These are phyloP conservation scores for Pseudopyricularia javanii DNA, from an alignment of 2,329 filamentous ascomycete species.

Conservation along the genomic window DNA sequence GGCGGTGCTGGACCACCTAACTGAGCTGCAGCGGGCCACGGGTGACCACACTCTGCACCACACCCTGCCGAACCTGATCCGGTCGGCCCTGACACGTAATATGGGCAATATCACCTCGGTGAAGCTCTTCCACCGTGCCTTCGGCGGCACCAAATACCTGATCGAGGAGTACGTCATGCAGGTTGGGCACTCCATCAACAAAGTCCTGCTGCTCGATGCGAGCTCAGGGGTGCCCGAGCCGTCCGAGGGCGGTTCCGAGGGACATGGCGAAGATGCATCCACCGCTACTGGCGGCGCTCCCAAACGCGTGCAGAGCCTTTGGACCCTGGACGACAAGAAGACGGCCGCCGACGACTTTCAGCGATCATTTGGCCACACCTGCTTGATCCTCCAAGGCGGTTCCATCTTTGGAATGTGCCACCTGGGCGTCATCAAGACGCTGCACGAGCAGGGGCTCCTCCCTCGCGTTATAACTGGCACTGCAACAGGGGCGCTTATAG, in stretches of 20 bases:
- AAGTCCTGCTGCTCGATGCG: slow-evolving; percentile 40
- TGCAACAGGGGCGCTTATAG: slow-evolving; percentile 80
- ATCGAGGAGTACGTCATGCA: slow-evolving; percentile 87
- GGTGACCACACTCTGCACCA: slow-evolving; percentile 28
- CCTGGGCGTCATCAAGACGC: slow-evolving; percentile 76
- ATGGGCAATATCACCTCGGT: slow-evolving; percentile 81
- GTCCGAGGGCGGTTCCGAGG: neutral
- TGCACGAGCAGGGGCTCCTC: slow-evolving; percentile 68
- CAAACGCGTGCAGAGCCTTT: neutral
- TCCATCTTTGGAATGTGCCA: slow-evolving; percentile 88
- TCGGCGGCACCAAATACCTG: slow-evolving; percentile 77
- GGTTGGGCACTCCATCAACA: slow-evolving; percentile 68
- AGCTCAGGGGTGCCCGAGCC: neutral
- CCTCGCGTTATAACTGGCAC: slow-evolving; percentile 88
- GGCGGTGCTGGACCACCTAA: slow-evolving; percentile 66
- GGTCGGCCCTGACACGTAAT: slow-evolving; percentile 70
- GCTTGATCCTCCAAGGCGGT: slow-evolving; percentile 77
- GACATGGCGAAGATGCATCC: neutral
- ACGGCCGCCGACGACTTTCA: slow-evolving; percentile 60
- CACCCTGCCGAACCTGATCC: slow-evolving; percentile 60
- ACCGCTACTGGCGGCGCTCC: neutral
- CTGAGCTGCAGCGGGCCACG: slow-evolving; percentile 56
- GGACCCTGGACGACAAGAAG: slow-evolving; percentile 2
- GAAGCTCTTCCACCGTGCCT: slow-evolving; percentile 71
- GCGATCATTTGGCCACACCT: slow-evolving; percentile 78